A percentile compares a stretch with the other conserved stretches of the same genome.
phyloP scores from a whole-genome alignment of 164 flowering plant species.

The Pachysandra terminalis region DNA sequence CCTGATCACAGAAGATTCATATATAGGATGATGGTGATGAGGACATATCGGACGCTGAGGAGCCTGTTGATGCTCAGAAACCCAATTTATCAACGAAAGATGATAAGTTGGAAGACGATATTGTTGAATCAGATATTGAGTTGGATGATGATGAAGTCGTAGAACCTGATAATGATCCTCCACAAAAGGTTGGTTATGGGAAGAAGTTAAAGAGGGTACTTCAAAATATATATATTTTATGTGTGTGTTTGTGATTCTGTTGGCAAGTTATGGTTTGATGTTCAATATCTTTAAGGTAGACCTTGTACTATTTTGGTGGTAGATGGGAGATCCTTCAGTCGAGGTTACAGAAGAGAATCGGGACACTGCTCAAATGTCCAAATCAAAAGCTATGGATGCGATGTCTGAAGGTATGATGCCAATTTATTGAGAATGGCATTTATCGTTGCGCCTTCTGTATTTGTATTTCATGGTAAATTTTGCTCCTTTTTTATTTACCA shows the following conservation, averaged over 20 bases:
- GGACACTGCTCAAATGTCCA: slow-evolving; percentile 74
- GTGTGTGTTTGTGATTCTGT: too few relatives aligned
- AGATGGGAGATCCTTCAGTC: slow-evolving; percentile 87
- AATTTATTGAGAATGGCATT: not conserved
- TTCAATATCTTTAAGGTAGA: not conserved
- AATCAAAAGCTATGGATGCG: slow-evolving; percentile 77
- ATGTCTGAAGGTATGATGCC: slow-evolving; percentile 63
- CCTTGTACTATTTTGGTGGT: slow-evolving; percentile 5
- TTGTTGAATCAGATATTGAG: slow-evolving; percentile 84
- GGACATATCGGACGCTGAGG: slow-evolving; percentile 31
- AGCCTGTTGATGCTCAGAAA: slow-evolving; percentile 2
- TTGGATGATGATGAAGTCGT: slow-evolving; percentile 64
- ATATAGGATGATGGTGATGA: slow-evolving; percentile 55
- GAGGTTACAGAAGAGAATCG: slow-evolving; percentile 86
- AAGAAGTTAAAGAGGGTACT: not conserved
- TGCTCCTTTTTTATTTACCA: not conserved
- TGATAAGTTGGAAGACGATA: slow-evolving; percentile 54
- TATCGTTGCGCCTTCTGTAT: not conserved
- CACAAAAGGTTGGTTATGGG: slow-evolving; percentile 60
- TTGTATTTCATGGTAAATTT: not conserved
- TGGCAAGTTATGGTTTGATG: not conserved
- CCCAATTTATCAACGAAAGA: slow-evolving; percentile 11
- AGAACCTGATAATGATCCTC: slow-evolving; percentile 84
- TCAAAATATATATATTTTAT: too few relatives aligned
- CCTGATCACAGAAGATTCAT: slow-evolving; percentile 24